These are phyloP conservation scores for Beauveria varroae DNA, from an alignment of 2,329 filamentous ascomycete genomes.

Conservation along the genomic window DNA sequence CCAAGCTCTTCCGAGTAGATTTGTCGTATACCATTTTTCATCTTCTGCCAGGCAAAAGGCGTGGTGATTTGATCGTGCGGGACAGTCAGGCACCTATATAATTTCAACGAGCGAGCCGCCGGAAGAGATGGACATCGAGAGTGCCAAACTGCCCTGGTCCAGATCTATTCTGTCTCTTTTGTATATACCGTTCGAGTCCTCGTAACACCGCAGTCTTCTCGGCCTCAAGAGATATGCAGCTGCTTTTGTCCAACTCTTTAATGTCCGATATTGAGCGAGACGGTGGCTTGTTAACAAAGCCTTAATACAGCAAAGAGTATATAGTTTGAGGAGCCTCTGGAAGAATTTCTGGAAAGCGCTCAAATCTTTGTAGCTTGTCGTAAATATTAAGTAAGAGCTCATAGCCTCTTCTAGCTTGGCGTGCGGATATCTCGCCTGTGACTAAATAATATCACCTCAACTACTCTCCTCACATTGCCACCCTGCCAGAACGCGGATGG, in stretches of 20 bases:
- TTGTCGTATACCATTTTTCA: not conserved
- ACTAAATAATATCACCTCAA: constrained; percentile 55
- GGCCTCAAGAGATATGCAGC: too few species aligned
- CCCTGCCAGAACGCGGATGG: constrained; percentile 22
- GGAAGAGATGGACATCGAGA: too few species aligned
- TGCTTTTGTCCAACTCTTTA: not conserved
- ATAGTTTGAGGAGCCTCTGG: too few species aligned
- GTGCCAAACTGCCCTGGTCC: too few species aligned
- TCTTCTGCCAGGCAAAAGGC: not conserved
- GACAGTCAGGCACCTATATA: not conserved
- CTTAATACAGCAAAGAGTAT: not conserved
- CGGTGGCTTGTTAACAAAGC: not conserved
- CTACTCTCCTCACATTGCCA: constrained; percentile 43
- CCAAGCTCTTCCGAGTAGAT: not conserved
- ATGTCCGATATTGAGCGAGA: not conserved
- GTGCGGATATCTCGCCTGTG: constrained; percentile 46
- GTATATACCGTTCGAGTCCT: too few species aligned
- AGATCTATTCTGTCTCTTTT: too few species aligned
- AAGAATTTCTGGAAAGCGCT: too few species aligned
- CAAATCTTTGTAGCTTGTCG: too few species aligned
- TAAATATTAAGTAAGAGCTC: constrained; percentile 16
- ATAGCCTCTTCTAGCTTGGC: constrained; percentile 28
- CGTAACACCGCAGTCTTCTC: too few species aligned
- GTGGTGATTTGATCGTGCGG: not conserved
- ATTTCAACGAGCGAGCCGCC: too few species aligned